Percentiles rank a stretch among this genome's conserved stretches.
phyloP scores from a whole-genome alignment of 257 asterid species.

The Leptodermis oblonga region DNA sequence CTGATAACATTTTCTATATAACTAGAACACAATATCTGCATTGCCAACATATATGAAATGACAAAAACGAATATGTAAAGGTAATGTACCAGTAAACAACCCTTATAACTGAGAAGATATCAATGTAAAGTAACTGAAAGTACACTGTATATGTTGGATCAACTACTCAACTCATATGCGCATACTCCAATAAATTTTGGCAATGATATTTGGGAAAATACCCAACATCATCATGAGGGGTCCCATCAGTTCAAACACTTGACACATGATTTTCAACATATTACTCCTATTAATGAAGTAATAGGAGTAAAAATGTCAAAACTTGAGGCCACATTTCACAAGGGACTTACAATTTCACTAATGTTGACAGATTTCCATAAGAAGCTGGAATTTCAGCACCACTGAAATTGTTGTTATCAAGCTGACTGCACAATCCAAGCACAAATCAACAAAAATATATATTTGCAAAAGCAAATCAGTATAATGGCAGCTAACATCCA shows the following conservation, averaged over 20 bases:
- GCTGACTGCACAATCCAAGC: conserved; percentile 33
- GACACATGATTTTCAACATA: neutral
- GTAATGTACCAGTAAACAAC: neutral
- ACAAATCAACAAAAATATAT: neutral
- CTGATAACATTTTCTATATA: too few species aligned
- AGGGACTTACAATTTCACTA: conserved; percentile 35
- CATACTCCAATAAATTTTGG: neutral
- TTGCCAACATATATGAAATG: neutral
- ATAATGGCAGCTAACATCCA: neutral
- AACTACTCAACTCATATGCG: neutral
- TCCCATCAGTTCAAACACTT: neutral
- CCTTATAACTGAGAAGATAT: neutral
- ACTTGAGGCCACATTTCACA: conserved; percentile 9
- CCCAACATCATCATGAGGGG: neutral
- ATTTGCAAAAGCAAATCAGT: neutral
- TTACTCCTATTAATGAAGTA: neutral
- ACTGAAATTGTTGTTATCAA: conserved; percentile 45
- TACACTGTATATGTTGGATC: neutral
- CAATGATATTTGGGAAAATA: neutral
- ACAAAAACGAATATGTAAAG: neutral
- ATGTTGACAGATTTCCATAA: conserved; percentile 29
- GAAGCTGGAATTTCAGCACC: conserved; percentile 42
- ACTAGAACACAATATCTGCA: too few species aligned
- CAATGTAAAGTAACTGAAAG: neutral
- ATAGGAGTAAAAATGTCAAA: neutral